A percentile compares a stretch with the other conserved stretches of the same genome.
Conservation (phyloP, 441 rosid species). For the Iberis amara region DNA sequence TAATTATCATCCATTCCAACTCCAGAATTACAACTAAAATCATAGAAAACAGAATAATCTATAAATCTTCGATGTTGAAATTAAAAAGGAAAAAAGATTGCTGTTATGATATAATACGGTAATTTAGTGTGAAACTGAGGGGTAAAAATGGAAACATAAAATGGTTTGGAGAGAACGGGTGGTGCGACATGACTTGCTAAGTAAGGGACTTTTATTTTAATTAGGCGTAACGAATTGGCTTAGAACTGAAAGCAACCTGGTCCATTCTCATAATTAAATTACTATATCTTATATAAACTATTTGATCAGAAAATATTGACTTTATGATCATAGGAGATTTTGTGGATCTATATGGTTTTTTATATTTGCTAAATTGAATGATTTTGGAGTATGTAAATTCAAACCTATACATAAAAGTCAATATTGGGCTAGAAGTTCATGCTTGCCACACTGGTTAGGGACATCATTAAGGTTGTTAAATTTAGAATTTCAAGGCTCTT, state of each 20-base stretch:
- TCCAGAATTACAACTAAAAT: too few relatives aligned
- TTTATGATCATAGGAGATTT: too few relatives aligned
- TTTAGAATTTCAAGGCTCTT: too few relatives aligned
- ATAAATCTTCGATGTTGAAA: not conserved
- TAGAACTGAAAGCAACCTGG: conserved; percentile 23
- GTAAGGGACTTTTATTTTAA: conserved; percentile 40
- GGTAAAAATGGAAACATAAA: conserved; percentile 13
- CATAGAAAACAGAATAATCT: not conserved
- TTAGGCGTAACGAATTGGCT: conserved; percentile 48
- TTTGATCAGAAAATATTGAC: not conserved
- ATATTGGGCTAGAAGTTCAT: too few relatives aligned
- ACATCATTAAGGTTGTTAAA: too few relatives aligned
- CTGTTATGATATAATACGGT: not conserved
- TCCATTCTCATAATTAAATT: conserved; percentile 18
- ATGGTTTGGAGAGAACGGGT: conserved; percentile 19
- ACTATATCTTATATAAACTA: conserved; percentile 1
- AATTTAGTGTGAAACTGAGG: not conserved
- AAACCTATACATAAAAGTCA: too few relatives aligned
- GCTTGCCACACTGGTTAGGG: too few relatives aligned
- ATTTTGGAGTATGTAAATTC: too few relatives aligned
- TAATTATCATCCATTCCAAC: too few relatives aligned
- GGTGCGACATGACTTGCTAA: conserved; percentile 48
- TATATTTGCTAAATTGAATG: too few relatives aligned
- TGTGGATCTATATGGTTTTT: too few relatives aligned
- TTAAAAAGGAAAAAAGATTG: not conserved